Evolutionary conservation across 2,329 filamentous ascomycete species (phyloP).

Genomic region (Sphaerulina populicola): DNA sequence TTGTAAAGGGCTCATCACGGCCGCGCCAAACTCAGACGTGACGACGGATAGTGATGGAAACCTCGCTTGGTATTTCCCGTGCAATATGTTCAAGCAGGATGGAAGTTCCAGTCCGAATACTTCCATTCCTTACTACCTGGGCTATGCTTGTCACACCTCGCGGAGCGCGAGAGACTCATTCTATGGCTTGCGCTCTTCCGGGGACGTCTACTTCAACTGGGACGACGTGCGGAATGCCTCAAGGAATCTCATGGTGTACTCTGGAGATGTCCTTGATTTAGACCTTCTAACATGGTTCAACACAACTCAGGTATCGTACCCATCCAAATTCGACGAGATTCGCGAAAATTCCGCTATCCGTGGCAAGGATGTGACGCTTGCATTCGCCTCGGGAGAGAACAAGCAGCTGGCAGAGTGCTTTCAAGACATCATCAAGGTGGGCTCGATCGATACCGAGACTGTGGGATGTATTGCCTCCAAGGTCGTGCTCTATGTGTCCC

Average conservation of each 20-base stretch:
- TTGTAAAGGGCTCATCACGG: slow-evolving; percentile 83
- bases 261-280: slow-evolving; percentile 84
- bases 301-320: slow-evolving; percentile 64
- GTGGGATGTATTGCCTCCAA: slow-evolving; percentile 96
- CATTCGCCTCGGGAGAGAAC: slow-evolving; percentile 69
- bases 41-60: slow-evolving; percentile 65
- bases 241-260: slow-evolving; percentile 89
- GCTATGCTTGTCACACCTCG: slow-evolving; percentile 84
- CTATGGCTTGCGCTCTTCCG: slow-evolving; percentile 61
- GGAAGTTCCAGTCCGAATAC: slow-evolving; percentile 70
- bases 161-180: slow-evolving; percentile 60
- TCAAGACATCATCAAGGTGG: slow-evolving; percentile 89
- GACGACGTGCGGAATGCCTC: slow-evolving; percentile 81
- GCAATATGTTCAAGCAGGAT: slow-evolving; percentile 84
- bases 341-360: slow-evolving; percentile 62
- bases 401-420: slow-evolving; percentile 81
- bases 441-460: slow-evolving; percentile 88
- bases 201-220: slow-evolving; percentile 95
- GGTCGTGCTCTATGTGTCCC: slow-evolving; percentile 88
- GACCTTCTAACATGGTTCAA: slow-evolving; percentile 89
- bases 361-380: slow-evolving; percentile 80
- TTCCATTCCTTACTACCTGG: slow-evolving; percentile 66
- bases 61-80: slow-evolving; percentile 95
- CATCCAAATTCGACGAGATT: slow-evolving; percentile 69
- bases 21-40: slow-evolving; percentile 62